These are phyloP conservation scores for Cadophora malorum DNA, from an alignment of 2,329 filamentous ascomycete species.

Conservation along the genomic window DNA sequence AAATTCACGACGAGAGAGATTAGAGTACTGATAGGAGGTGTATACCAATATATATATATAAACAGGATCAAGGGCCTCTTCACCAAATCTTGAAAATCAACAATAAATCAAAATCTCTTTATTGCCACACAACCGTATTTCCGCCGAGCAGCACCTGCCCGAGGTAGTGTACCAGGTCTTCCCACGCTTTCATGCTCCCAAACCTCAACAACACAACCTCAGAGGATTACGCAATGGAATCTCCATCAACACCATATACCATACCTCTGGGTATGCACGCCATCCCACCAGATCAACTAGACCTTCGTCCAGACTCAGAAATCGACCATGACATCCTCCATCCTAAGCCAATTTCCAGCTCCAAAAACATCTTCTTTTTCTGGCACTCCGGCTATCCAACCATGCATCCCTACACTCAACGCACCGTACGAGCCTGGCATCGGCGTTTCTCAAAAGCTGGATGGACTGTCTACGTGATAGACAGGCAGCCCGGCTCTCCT, in stretches of 20 bases:
- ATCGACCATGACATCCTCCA: slow-evolving; percentile 52
- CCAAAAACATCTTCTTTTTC: slow-evolving; percentile 64
- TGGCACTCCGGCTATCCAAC: slow-evolving; percentile 58
- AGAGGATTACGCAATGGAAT: slow-evolving; percentile 30
- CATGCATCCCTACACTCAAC: slow-evolving; percentile 59
- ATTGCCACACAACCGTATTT: neutral
- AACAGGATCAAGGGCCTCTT: neutral
- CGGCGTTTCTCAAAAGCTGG: slow-evolving; percentile 57
- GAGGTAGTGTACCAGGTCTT: neutral
- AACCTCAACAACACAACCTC: slow-evolving; percentile 10
- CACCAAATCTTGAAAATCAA: neutral
- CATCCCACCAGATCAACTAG: slow-evolving; percentile 50
- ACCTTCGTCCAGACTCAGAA: slow-evolving; percentile 54
- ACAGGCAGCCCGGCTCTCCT: slow-evolving; percentile 52
- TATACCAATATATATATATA: neutral
- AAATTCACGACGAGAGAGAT: too few species aligned
- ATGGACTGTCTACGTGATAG: slow-evolving; percentile 60
- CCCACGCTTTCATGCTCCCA: neutral
- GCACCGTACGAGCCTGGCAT: slow-evolving; percentile 60
- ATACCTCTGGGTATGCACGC: slow-evolving; percentile 50
- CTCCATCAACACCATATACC: slow-evolving; percentile 40
- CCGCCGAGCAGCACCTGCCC: neutral
- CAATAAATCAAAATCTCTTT: too few species aligned
- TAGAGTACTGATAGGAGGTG: too few species aligned
- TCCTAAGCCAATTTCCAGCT: slow-evolving; percentile 47